These are phyloP conservation scores for Plectosphaerella sp. DNA, from an alignment of 2,329 filamentous ascomycete genomes.

Conservation along the genomic window DNA sequence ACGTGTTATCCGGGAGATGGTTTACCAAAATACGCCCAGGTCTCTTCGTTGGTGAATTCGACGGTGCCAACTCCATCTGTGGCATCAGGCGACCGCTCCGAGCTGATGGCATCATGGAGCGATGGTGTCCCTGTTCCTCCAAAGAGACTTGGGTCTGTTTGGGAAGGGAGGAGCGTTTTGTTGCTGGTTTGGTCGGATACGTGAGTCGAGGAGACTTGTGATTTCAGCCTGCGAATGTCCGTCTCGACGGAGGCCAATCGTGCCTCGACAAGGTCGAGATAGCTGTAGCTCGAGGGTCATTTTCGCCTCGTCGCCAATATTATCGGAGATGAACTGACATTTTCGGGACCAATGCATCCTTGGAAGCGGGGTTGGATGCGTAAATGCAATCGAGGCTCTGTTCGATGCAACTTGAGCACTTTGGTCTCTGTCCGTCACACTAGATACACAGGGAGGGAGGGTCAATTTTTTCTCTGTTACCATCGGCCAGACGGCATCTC, in stretches of 20 bases:
- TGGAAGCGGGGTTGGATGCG: conserved; percentile 8
- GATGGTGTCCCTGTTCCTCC: neutral
- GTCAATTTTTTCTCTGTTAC: neutral
- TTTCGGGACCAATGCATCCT: conserved; percentile 8
- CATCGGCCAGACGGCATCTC: neutral
- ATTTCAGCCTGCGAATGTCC: conserved; percentile 11
- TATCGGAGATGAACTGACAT: conserved; percentile 1
- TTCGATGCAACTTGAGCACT: conserved; percentile 13
- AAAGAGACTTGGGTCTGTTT: too few relatives aligned
- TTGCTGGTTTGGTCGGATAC: neutral
- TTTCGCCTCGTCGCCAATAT: neutral
- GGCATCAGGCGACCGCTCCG: conserved; percentile 8
- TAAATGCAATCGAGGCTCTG: conserved; percentile 15
- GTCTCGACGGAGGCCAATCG: conserved; percentile 13
- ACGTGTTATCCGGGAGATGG: neutral
- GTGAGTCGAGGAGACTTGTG: neutral
- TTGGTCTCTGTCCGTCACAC: conserved; percentile 16
- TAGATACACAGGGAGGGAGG: conserved; percentile 1
- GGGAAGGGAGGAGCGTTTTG: neutral
- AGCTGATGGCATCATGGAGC: neutral
- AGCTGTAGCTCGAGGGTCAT: conserved; percentile 1
- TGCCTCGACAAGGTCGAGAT: conserved; percentile 13
- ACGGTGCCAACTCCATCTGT: conserved; percentile 18
- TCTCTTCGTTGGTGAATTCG: conserved; percentile 13
- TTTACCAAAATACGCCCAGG: conserved; percentile 15